A percentile compares a stretch with the other conserved stretches of the same genome.
Conservation (phyloP, 441 rosid genomes). For the Geranium incanum region DNA sequence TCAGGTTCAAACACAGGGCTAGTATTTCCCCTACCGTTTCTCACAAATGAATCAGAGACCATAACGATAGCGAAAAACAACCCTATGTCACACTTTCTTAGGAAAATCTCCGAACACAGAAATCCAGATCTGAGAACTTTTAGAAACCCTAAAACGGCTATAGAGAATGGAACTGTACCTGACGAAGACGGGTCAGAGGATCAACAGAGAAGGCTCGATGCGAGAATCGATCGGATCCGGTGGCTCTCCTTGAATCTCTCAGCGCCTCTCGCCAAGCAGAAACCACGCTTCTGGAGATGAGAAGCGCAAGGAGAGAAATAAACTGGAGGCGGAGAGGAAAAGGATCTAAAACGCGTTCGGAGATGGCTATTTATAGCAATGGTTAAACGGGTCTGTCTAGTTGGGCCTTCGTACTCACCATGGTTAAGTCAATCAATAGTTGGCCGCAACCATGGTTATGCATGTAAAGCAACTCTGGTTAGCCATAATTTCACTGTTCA, state of each 20-base stretch:
- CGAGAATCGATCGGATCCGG: not conserved
- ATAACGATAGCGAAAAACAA: slow-evolving; percentile 2
- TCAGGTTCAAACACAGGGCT: not conserved
- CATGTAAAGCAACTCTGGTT: too few species aligned
- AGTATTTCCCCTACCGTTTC: not conserved
- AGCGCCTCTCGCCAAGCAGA: not conserved
- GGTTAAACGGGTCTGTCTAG: not conserved
- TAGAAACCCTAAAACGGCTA: not conserved
- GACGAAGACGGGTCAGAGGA: slow-evolving; percentile 5
- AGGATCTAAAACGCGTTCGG: not conserved
- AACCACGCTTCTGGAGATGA: slow-evolving; percentile 4
- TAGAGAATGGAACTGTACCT: slow-evolving; percentile 22
- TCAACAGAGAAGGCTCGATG: not conserved
- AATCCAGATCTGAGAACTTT: slow-evolving; percentile 22
- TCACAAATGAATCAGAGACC: slow-evolving; percentile 14
- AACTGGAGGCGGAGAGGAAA: not conserved
- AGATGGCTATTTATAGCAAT: slow-evolving; percentile 20
- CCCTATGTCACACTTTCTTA: not conserved
- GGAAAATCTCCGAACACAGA: not conserved
- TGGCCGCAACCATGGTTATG: not conserved
- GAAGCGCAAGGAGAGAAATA: not conserved
- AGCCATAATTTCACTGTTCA: too few species aligned
- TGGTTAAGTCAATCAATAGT: not conserved
- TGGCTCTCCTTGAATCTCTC: slow-evolving; percentile 5
- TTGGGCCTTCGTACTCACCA: not conserved